Base-by-base conservation (phyloP, 192 early-diverging fungal species). In the Podila minutissima region DNA sequence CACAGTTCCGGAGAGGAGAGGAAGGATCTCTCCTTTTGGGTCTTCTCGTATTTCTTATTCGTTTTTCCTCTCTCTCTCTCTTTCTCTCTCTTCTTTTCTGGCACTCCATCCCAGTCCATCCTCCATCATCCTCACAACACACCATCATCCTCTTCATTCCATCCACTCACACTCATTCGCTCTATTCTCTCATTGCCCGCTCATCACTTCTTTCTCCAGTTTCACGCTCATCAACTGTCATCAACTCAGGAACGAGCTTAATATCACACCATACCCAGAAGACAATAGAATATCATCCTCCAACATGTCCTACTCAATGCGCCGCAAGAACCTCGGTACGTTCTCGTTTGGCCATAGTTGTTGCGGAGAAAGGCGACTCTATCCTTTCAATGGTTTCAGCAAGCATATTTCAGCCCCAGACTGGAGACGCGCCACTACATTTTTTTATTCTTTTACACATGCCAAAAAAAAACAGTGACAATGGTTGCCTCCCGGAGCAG, bases 261-360 rank as follows among this genome's bases (percentile, higher is more conserved):
- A 35, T 33, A 24, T 53, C 29, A 53, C 19, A 33, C 17, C 19
- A 51, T 11, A 32, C 57, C 59, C 31, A 51, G 46, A 64, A 24
- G 51, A 65, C 9, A 29, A 63, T 22, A 33, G 49, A 48, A 57
- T n/a, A 31, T 49, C 59, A 32, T 37, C 35, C 17, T 19, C 33
- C 49, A 69, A 62, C 24, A 76, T 76, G 74, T 76, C 74, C 22
- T 76, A 76, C 68, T 46, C 74, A n/a, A 76, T 69, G 67, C 74
- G 74, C 26, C 74, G 74, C 74, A 76, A 76, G 63, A 76, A 76
- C 64, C 68, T 76, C 46, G 74, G 74, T 76, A 46, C 15, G 41
- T 46, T 46, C 41, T 46, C 41, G 41, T 46, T 41, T 46, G 41
- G 41, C 41, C 35, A 76, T 69, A 67, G 19, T 53, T 46, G 3